Percentiles rank a stretch among this genome's conserved stretches.
Conservation (phyloP, 257 asterid species). For the Solanum appendiculatum region DNA sequence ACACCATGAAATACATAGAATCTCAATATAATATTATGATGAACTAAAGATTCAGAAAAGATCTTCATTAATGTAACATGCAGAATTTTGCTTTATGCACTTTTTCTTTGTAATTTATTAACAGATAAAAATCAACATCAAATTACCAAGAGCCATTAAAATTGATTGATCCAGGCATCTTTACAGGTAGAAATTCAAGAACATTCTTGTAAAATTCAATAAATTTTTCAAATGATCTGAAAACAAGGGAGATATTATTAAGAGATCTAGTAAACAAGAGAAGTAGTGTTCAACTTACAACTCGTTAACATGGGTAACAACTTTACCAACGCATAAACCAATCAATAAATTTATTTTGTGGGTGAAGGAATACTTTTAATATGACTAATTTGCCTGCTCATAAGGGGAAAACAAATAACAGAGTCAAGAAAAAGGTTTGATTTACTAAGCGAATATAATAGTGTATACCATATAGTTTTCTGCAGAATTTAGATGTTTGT, state of each 20-base stretch:
- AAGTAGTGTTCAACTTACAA: too few species aligned
- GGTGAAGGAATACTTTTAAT: too few species aligned
- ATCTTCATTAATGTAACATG: not conserved
- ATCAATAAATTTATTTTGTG: too few species aligned
- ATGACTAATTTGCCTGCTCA: too few species aligned
- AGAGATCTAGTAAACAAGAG: slow-evolving; percentile 16
- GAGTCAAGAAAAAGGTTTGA: too few species aligned
- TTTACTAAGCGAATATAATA: too few species aligned
- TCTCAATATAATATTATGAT: not conserved
- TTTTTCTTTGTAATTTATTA: not conserved
- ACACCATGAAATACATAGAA: not conserved
- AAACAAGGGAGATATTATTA: slow-evolving; percentile 76
- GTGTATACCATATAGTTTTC: too few species aligned
- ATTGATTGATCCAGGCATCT: slow-evolving; percentile 73
- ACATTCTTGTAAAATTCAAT: slow-evolving; percentile 55
- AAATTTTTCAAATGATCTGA: slow-evolving; percentile 73
- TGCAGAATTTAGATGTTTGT: too few species aligned
- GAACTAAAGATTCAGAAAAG: not conserved
- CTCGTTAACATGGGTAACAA: too few species aligned
- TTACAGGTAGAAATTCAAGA: slow-evolving; percentile 74
- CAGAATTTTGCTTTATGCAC: not conserved
- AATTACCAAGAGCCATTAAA: slow-evolving; percentile 86
- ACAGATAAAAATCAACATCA: too few species aligned
- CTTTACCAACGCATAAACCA: too few species aligned
- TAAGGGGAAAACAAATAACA: too few species aligned